Percentiles rank a stretch among this genome's conserved stretches.
Conservation (phyloP, 2,329 filamentous ascomycete genomes). For the Pseudogymnoascus verrucosus region DNA sequence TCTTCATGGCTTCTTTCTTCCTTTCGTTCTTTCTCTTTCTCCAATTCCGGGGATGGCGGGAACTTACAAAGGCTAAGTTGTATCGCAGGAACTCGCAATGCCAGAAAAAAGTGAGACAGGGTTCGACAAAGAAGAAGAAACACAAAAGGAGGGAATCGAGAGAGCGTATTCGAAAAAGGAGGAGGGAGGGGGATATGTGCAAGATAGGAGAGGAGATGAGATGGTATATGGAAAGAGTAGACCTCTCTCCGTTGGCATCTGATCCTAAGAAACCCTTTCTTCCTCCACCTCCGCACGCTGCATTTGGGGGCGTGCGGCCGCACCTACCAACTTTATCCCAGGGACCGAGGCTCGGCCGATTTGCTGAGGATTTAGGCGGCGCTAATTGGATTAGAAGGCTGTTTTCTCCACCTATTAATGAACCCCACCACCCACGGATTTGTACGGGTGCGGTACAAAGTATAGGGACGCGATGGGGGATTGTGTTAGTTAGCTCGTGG, state of each 20-base stretch:
- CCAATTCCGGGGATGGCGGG: background rate
- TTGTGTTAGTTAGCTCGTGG: background rate
- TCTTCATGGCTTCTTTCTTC: background rate
- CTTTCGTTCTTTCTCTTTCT: background rate
- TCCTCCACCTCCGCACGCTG: background rate
- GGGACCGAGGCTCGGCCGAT: background rate
- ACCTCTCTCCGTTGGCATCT: no score
- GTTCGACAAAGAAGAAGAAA: background rate
- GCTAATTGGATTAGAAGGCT: background rate
- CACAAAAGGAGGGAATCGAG: background rate
- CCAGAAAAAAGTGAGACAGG: background rate
- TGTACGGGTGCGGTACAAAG: background rate
- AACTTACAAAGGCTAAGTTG: background rate
- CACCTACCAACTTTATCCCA: background rate
- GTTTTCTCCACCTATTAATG: background rate
- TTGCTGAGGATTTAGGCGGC: background rate
- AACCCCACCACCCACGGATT: background rate
- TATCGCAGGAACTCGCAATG: background rate
- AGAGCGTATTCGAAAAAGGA: background rate
- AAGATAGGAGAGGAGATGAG: background rate
- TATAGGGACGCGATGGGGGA: no score
- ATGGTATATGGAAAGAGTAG: no score
- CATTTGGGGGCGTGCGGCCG: background rate
- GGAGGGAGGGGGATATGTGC: background rate
- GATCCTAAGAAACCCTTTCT: no score